Base-by-base conservation (phyloP, 2,329 filamentous ascomycete species). In the Triangularia setosa region DNA sequence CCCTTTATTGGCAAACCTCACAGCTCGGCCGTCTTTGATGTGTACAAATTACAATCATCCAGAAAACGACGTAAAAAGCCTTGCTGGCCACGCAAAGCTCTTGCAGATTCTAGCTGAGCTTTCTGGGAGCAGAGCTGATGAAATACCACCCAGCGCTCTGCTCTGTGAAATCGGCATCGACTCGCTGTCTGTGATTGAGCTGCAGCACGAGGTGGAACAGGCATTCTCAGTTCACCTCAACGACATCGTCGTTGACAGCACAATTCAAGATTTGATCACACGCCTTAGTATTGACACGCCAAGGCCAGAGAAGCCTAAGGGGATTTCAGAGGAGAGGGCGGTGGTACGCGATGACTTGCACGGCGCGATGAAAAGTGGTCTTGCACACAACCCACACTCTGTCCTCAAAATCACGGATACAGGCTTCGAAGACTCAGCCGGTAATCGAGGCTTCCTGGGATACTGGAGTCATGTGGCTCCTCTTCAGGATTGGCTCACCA, bases 401-500 rank as follows among this genome's bases (percentile, higher is more conserved):
- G 5, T 9, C 3, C 30, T 33, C 30, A 4, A 33, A 9, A 14
- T 14, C 23, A 16, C 35, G 3, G 58, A 56, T 3, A 21, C 2
- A 12, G 4, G 23, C 54, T 56, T 56, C 24, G 9, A 56, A 2
- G 9, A 14, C 24, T 56, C 54, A n/a, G 54, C 54, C 14, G 24
- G 3, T n/a, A 56, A 27, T 1, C 24, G 54, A 7, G 54, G 54
- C 30, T 59, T 44, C 28, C 4, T 4, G 18, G 18, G 9, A 2
- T 59, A 59, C 57, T 59, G 57, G 57, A 3, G 11, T 33, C 18
- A 24, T 16, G 48, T 35, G 8, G 62, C 62, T 27, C 67, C 69
- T 57, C 71, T 72, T 64, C 71, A 74, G 56, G 28, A 58, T 12
- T 25, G 48, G 27, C 56, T 64, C n/a, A 35, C 58, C 1, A 33